Percentiles rank a stretch among this genome's conserved stretches.
Conservation (phyloP, 2,329 filamentous ascomycete species). For the Septoria petroselini region DNA sequence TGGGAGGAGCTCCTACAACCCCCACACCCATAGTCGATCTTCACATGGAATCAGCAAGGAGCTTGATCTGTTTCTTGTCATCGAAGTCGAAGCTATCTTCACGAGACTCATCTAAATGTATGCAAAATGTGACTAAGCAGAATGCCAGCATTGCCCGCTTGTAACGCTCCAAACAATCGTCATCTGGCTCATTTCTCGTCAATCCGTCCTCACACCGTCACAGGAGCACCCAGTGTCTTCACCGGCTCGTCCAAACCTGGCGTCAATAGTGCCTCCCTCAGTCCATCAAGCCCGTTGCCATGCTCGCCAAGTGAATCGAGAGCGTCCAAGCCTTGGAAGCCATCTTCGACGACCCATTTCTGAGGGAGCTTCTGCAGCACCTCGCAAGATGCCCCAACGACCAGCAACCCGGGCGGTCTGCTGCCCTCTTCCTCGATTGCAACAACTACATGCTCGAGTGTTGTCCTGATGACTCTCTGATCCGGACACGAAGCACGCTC, state of each 20-base stretch:
- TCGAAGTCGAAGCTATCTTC: no score
- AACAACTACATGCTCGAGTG: constrained; percentile 70
- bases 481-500: constrained; percentile 93
- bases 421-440: constrained; percentile 89
- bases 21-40: no score
- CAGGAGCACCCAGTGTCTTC: constrained; percentile 3
- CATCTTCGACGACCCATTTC: constrained; percentile 83
- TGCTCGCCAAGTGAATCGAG: constrained; percentile 38
- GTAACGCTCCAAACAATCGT: no score
- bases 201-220: constrained; percentile 1
- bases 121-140: no score
- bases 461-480: constrained; percentile 87
- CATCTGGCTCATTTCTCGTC: no score
- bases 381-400: constrained; percentile 80
- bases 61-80: no score
- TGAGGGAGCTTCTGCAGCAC: constrained; percentile 63
- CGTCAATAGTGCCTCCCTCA: constrained; percentile 32
- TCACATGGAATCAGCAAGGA: no score
- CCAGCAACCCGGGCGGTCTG: constrained; percentile 80
- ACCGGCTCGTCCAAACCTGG: constrained; percentile 22
- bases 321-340: constrained; percentile 69
- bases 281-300: constrained; percentile 31
- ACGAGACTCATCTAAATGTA: no score
- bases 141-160: no score
- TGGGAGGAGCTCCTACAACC: no score